Conservation (phyloP, 441 rosid species). For the Euphorbia schlechtendalii region DNA sequence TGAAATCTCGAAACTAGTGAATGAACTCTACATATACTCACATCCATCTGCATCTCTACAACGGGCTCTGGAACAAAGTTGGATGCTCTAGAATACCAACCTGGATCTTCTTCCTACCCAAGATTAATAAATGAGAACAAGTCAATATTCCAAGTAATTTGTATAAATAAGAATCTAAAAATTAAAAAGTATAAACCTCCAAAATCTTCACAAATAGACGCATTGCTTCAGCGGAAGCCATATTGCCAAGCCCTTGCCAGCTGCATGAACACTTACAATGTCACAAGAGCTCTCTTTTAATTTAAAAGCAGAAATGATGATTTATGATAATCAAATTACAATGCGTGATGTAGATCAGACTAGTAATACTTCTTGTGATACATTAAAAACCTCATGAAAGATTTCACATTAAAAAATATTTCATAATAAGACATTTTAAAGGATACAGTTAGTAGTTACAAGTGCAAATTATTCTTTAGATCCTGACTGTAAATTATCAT, state of each 20-base stretch:
- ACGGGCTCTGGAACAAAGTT: constrained; percentile 57
- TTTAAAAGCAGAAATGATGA: constrained; percentile 4
- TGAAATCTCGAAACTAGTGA: neutral
- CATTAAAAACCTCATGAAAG: neutral
- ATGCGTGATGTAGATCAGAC: neutral
- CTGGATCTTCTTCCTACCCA: constrained; percentile 91
- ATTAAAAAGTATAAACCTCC: constrained; percentile 50
- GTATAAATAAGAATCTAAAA: constrained; percentile 12
- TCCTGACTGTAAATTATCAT: neutral
- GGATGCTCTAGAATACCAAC: constrained; percentile 95
- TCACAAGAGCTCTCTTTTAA: constrained; percentile 12
- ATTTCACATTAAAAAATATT: neutral
- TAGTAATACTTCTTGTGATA: neutral
- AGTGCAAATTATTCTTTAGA: neutral
- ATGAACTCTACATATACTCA: constrained; percentile 34
- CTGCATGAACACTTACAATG: constrained; percentile 35
- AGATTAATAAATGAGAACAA: constrained; percentile 12
- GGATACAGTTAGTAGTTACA: no score
- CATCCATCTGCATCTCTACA: constrained; percentile 63
- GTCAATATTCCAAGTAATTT: constrained; percentile 1
- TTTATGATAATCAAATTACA: neutral
- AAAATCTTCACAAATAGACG: constrained; percentile 97
- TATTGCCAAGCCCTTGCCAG: constrained; percentile 92
- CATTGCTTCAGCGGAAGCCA: constrained; percentile 98
- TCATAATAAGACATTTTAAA: neutral